Percentiles rank a stretch among this genome's conserved stretches.
Conservation (phyloP, 148 eudicot genomes). For the Persicaria tinctoria region DNA sequence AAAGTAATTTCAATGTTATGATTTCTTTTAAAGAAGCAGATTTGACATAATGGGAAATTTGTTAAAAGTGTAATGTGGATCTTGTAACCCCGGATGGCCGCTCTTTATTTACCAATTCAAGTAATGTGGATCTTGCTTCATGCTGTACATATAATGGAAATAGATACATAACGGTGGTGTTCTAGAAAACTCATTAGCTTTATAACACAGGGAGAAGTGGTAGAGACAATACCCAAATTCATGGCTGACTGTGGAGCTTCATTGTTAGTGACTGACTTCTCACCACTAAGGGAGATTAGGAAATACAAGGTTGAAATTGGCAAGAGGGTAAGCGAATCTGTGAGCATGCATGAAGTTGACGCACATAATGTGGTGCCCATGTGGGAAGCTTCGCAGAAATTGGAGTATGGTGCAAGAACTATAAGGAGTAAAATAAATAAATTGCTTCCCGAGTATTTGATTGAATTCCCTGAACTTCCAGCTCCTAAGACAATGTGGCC, state of each 20-base stretch:
- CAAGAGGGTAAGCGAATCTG: conserved; percentile 51
- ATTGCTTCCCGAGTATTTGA: conserved; percentile 71
- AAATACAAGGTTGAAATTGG: conserved; percentile 72
- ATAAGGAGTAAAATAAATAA: conserved; percentile 73
- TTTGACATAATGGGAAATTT: neutral
- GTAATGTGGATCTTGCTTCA: neutral
- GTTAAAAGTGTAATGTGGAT: neutral
- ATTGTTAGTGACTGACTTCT: conserved; percentile 77
- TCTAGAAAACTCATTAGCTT: neutral
- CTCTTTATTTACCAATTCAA: too few species aligned
- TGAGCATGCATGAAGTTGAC: conserved; percentile 90
- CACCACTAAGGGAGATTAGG: conserved; percentile 70
- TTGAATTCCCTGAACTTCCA: conserved; percentile 56
- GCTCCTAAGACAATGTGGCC: conserved; percentile 51
- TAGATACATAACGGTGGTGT: neutral
- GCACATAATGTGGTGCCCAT: conserved; percentile 95
- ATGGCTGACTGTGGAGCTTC: conserved; percentile 82
- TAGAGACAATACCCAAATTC: conserved; percentile 75
- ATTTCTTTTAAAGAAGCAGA: neutral
- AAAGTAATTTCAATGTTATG: neutral
- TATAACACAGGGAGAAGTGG: conserved; percentile 65
- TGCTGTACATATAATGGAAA: neutral
- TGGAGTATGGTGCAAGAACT: conserved; percentile 91
- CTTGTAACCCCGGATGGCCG: neutral
- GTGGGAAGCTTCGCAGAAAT: conserved; percentile 79